Conservation (phyloP, 768 basidiomycete genomes). For the Crepidotus variabilis region DNA sequence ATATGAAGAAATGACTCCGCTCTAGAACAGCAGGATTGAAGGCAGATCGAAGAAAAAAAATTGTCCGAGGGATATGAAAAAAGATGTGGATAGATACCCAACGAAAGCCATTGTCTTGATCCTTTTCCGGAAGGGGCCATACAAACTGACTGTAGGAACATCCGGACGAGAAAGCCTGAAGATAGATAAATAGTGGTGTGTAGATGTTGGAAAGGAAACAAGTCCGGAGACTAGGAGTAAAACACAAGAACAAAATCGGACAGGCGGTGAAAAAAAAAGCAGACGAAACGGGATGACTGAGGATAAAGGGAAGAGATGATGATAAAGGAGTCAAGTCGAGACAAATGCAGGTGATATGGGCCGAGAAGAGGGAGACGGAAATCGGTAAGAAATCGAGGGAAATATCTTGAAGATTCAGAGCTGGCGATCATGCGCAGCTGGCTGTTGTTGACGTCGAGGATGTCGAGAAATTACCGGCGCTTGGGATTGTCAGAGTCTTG, state of each 20-base stretch:
- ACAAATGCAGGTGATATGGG: background rate
- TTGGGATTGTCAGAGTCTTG: background rate
- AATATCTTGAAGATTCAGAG: background rate
- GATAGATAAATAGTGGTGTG: background rate
- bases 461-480: background rate
- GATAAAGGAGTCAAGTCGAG: background rate
- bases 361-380: background rate
- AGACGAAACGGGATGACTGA: background rate
- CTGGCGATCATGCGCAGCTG: background rate
- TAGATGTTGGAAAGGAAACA: background rate
- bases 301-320: background rate
- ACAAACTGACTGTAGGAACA: background rate
- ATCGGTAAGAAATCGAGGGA: background rate
- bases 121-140: background rate
- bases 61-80: background rate
- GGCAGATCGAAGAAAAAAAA: background rate
- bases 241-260: background rate
- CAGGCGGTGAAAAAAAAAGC: background rate
- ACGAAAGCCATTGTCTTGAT: background rate
- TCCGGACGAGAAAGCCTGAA: background rate
- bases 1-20: background rate
- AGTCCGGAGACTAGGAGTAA: background rate
- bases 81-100: background rate
- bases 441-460: background rate
- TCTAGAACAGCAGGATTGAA: background rate